A percentile compares a stretch with the other conserved stretches of the same genome.
Conservation (phyloP, 2,329 filamentous ascomycete species). For the Ophiostoma tasmaniense region DNA sequence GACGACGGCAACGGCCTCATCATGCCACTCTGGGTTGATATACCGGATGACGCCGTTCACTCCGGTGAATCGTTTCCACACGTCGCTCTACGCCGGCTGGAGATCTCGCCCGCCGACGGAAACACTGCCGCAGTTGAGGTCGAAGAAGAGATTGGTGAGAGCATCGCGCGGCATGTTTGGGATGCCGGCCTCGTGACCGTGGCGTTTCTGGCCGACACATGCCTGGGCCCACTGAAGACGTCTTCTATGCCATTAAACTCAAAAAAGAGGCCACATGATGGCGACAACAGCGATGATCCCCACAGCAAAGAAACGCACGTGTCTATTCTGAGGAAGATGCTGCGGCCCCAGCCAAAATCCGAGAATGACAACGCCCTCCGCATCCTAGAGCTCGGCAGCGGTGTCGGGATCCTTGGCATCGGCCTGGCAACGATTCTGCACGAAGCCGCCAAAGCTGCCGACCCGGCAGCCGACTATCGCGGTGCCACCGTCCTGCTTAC, state of each 20-base stretch:
- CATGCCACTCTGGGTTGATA: conserved; percentile 36
- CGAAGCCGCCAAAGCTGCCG: not conserved
- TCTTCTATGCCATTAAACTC: not conserved
- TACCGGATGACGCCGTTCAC: conserved; percentile 18
- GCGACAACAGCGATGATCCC: not conserved
- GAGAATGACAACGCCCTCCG: conserved; percentile 25
- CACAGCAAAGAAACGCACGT: not conserved
- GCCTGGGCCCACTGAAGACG: conserved; percentile 9
- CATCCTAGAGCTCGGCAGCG: conserved; percentile 48
- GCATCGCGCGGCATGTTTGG: conserved; percentile 52
- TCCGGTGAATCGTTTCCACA: conserved; percentile 14
- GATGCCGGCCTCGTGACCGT: conserved; percentile 45
- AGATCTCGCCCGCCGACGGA: conserved; percentile 11
- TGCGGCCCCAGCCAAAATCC: not conserved
- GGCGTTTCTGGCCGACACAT: conserved; percentile 29
- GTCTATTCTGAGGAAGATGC: not conserved
- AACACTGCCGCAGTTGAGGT: conserved; percentile 31
- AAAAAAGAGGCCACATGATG: conserved; percentile 4
- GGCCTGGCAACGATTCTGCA: conserved; percentile 32
- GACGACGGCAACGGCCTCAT: conserved; percentile 30
- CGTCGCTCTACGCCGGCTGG: conserved; percentile 29
- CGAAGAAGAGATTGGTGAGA: conserved; percentile 51
- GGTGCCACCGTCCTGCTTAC: conserved; percentile 33
- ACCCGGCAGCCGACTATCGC: not conserved
- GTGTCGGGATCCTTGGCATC: conserved; percentile 48